Evolutionary conservation across 306 rosid genomes (phyloP).

Genomic region (Canavalia ensiformis): DNA sequence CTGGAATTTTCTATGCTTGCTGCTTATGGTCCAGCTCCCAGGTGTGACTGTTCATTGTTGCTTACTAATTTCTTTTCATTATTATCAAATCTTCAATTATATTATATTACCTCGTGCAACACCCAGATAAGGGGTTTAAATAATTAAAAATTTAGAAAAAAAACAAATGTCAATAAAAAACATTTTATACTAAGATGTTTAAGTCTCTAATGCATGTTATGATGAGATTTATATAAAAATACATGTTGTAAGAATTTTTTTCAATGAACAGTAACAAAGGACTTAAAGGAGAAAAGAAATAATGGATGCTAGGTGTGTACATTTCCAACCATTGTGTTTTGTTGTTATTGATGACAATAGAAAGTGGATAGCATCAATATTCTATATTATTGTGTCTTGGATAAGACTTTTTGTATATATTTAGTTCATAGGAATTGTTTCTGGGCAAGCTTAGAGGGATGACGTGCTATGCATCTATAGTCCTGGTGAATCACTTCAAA

Average conservation of each 20-base stretch:
- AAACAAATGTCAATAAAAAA: background rate
- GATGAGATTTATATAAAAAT: slow-evolving; percentile 23
- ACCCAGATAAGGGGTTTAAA: background rate
- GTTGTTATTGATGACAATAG: background rate
- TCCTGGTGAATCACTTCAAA: slow-evolving; percentile 31
- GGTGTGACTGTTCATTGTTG: slow-evolving; percentile 30
- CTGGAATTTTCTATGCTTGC: slow-evolving; percentile 59
- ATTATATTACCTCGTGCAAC: background rate
- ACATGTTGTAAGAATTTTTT: background rate
- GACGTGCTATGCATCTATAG: slow-evolving; percentile 16
- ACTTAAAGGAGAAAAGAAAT: background rate
- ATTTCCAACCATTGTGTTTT: background rate
- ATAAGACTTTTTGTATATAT: background rate
- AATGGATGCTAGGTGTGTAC: background rate
- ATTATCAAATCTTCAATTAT: slow-evolving; percentile 36
- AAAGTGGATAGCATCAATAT: background rate
- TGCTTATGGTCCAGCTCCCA: slow-evolving; percentile 44
- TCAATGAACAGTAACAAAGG: background rate
- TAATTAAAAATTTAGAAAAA: background rate
- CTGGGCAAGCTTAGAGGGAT: background rate
- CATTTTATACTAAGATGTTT: background rate
- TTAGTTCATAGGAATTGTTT: background rate
- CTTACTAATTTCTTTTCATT: slow-evolving; percentile 19
- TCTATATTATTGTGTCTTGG: slow-evolving; percentile 1
- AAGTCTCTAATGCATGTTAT: slow-evolving; percentile 31